A percentile compares a stretch with the other conserved stretches of the same genome.
Conservation (phyloP, 495 filamentous ascomycete genomes). For the Penicillium samsonianum region DNA sequence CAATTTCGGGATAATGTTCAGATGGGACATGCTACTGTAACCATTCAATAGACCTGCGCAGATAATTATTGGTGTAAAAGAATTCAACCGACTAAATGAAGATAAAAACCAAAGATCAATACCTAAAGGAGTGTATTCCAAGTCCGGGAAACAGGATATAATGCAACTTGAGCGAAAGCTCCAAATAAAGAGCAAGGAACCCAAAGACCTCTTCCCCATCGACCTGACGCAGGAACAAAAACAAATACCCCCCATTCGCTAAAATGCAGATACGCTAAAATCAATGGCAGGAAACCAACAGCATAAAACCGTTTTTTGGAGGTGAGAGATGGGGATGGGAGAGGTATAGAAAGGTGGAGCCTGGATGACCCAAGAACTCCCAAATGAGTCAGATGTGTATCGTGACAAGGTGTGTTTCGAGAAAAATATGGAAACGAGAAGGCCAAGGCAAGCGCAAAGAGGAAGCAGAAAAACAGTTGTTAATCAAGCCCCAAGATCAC, state of each 20-base stretch:
- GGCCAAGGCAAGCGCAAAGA: neutral
- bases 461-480: neutral
- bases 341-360: neutral
- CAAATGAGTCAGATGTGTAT: constrained; percentile 2
- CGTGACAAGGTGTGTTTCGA: constrained; percentile 6
- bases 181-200: neutral
- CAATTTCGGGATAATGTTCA: too few species aligned
- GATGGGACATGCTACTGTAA: too few species aligned
- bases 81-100: neutral
- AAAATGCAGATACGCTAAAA: constrained; percentile 17
- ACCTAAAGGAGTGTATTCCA: constrained; percentile 1
- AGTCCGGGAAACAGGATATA: constrained; percentile 5
- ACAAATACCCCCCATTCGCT: constrained; percentile 6
- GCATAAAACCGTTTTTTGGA: neutral
- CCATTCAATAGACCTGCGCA: too few species aligned
- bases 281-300: constrained; percentile 2
- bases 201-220: neutral
- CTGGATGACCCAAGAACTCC: neutral
- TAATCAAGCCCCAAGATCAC: neutral
- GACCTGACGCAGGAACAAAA: constrained; percentile 4
- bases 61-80: neutral
- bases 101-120: neutral
- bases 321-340: neutral
- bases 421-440: neutral
- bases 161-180: constrained; percentile 2